These are phyloP conservation scores for Guillardia theta DNA, from an alignment of 78 protist genomes.

Conservation along the genomic window DNA sequence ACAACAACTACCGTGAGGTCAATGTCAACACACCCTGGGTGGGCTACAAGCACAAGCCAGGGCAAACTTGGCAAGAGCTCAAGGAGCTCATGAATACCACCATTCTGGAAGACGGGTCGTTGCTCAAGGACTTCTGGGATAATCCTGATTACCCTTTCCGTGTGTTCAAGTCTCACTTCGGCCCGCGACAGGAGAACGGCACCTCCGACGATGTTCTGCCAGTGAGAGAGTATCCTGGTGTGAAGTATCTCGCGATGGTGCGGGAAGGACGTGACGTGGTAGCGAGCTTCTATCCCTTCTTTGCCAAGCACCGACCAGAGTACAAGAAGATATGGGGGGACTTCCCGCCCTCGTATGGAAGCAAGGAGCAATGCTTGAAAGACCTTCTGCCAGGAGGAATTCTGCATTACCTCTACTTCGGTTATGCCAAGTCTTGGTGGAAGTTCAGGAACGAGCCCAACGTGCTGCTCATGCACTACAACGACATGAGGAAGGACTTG, in stretches of 20 bases:
- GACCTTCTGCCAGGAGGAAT: background rate
- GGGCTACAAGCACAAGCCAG: background rate
- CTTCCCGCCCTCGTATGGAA: background rate
- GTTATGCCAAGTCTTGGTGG: background rate
- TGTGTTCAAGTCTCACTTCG: background rate
- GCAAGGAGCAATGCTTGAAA: background rate
- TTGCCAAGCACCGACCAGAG: background rate
- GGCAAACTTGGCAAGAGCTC: background rate
- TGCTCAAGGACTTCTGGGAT: background rate
- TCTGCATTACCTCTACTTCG: background rate
- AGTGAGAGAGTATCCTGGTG: background rate
- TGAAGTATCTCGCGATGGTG: background rate
- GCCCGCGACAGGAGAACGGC: background rate
- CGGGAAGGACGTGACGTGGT: background rate
- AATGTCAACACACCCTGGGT: background rate
- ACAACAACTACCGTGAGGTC: background rate
- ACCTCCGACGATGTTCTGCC: background rate
- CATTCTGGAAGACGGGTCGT: background rate
- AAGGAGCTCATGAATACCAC: background rate
- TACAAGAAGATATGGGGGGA: background rate
- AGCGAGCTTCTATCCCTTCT: background rate
- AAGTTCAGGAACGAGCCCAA: background rate
- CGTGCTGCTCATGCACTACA: conserved; percentile 16
- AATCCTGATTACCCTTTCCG: background rate
- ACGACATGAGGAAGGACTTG: background rate